These are phyloP conservation scores for Tilletia horrida DNA, from an alignment of 1,284 basidiomycete species.

Conservation along the genomic window DNA sequence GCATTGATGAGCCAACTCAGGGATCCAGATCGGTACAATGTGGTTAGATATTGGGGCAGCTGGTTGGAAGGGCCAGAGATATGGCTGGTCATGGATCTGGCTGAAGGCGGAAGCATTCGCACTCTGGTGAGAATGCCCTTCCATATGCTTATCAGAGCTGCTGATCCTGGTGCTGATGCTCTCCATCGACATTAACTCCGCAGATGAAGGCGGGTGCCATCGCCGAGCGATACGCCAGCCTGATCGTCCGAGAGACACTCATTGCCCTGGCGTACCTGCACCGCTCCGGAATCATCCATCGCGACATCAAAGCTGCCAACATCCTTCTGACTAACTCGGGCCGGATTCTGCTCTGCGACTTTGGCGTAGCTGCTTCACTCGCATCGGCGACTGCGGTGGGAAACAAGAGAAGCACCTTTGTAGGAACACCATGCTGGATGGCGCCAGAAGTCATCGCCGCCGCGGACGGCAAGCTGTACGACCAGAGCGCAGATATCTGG, in stretches of 20 bases:
- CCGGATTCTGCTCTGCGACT: conserved; percentile 90
- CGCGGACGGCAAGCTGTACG: conserved; percentile 72
- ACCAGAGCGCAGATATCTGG: conserved; percentile 95
- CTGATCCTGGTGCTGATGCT: too few species aligned
- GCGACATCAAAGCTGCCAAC: conserved; percentile 95
- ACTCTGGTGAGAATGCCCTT: conserved; percentile 63
- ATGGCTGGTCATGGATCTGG: conserved; percentile 99
- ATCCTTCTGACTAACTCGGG: conserved; percentile 80
- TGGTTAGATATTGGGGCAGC: conserved; percentile 94
- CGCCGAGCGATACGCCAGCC: conserved; percentile 81
- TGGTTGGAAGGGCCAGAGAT: conserved; percentile 89
- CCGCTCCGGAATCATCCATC: conserved; percentile 88
- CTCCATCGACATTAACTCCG: not conserved
- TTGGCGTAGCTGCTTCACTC: conserved; percentile 90
- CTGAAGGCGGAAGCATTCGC: conserved; percentile 88
- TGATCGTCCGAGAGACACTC: conserved; percentile 86
- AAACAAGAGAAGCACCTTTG: conserved; percentile 87
- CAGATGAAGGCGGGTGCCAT: conserved; percentile 72
- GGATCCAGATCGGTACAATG: conserved; percentile 72
- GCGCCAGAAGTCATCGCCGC: conserved; percentile 91
- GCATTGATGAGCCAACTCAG: conserved; percentile 83
- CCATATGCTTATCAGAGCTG: conserved; percentile 61
- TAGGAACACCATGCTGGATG: conserved; percentile 98
- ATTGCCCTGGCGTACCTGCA: conserved; percentile 82
- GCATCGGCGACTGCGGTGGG: conserved; percentile 66